Base-by-base conservation (phyloP, 1,284 basidiomycete genomes). In the Melampsora americana region DNA sequence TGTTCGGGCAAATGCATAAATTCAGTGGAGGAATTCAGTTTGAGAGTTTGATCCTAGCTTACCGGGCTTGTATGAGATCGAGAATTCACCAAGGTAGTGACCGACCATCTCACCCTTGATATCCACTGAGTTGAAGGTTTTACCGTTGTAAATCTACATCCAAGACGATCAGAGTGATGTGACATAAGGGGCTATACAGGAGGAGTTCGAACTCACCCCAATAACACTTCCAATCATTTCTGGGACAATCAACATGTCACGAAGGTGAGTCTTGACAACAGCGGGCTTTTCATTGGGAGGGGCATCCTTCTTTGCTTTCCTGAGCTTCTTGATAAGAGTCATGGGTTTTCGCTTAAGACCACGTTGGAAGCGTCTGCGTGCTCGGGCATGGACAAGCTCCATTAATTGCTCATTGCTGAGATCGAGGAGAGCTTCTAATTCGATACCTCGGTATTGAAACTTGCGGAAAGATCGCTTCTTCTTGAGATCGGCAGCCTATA, bases 61-160 rank as follows among this genome's bases (percentile, higher is more conserved):
- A 72, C 70, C 70, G 23, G 70, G 70, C 61, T 72, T 72, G 70
- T 72, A 72, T 23, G 70, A 72, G 79, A 81, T 84, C 81, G 87
- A 86, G 84, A 87, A 87, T 87, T 99, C 95, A 80, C 88, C 95
- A 82, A 99, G 93, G 88, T 99, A 99, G 89, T 95, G 94, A 80
- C 95, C 96, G 79, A 92, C 92, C 96, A 98, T 98, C 86, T 99
- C 96, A 81, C 96, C 95, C 88, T 96, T 99, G 88, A 99, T 95
- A 86, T 98, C 94, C 79, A 98, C 93, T 14, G 80, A 71, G 79
- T 79, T 80, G 79, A 80, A 80, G 81, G 92, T 90, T 89, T 95
- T 95, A 82, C 94, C 94, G 84, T 95, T 95, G 90, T 99, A 99
- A 39, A 72, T 72, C 70, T 72, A n/a, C 26, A 11, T 74, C 83